These are phyloP conservation scores for Edaphochlamys debaryana DNA, from an alignment of 139 green algal genomes.

Conservation along the genomic window DNA sequence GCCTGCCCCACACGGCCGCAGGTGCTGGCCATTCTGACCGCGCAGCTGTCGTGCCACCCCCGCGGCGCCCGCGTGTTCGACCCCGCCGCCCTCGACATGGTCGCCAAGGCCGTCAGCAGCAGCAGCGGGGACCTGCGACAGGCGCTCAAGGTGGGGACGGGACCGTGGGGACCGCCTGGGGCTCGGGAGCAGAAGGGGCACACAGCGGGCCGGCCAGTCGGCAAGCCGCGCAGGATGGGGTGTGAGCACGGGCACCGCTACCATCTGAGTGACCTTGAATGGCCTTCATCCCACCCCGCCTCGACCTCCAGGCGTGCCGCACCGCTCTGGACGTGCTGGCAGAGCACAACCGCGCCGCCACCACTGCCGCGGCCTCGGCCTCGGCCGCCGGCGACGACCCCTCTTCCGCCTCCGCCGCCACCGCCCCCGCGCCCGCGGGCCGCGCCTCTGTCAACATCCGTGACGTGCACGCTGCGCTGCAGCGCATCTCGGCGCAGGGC, in stretches of 20 bases:
- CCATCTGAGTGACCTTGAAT: too few relatives aligned
- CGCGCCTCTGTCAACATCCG: constrained; percentile 22
- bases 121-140: constrained; percentile 58
- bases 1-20: constrained; percentile 1
- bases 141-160: constrained; percentile 51
- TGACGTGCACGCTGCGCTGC: constrained; percentile 37
- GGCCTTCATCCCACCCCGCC: too few relatives aligned
- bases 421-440: background rate
- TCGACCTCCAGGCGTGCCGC: constrained; percentile 41
- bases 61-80: constrained; percentile 53
- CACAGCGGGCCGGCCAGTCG: too few relatives aligned
- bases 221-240: too few relatives aligned
- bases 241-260: too few relatives aligned
- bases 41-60: constrained; percentile 41
- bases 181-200: too few relatives aligned
- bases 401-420: background rate
- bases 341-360: constrained; percentile 24
- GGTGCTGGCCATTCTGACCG: constrained; percentile 48
- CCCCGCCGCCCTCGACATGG: constrained; percentile 53
- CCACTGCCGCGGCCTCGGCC: constrained; percentile 9
- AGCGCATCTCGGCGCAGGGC: background rate
- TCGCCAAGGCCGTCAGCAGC: constrained; percentile 49
- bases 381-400: background rate
- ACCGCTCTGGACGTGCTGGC: constrained; percentile 30
- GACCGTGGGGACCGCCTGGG: too few relatives aligned